A percentile compares a stretch with the other conserved stretches of the same genome.
Conservation (phyloP, 768 basidiomycete species). For the Inosperma sp. region DNA sequence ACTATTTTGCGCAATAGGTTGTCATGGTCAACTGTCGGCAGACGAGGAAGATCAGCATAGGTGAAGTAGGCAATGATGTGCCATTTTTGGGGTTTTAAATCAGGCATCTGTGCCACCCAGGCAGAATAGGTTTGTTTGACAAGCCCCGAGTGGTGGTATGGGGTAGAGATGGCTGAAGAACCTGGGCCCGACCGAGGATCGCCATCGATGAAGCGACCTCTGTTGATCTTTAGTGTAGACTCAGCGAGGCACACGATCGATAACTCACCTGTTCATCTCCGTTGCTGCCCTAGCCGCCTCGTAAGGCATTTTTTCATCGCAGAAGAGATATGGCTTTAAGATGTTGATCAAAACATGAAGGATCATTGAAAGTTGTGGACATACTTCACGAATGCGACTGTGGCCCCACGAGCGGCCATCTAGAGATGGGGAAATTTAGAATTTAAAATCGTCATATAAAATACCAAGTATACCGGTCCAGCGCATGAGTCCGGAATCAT, state of each 20-base stretch:
- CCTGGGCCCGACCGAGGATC: constrained; percentile 45
- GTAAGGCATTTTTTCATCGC: constrained; percentile 54
- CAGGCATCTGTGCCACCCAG: constrained; percentile 45
- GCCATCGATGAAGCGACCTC: constrained; percentile 53
- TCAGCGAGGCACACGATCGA: neutral
- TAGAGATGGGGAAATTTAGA: constrained; percentile 17
- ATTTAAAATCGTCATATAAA: neutral
- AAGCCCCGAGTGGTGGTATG: constrained; percentile 50
- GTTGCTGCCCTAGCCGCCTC: constrained; percentile 37
- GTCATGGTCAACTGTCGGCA: constrained; percentile 47
- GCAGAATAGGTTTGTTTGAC: constrained; percentile 73
- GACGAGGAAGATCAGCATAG: constrained; percentile 42
- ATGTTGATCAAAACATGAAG: constrained; percentile 7
- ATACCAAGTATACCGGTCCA: constrained; percentile 61
- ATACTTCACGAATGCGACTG: constrained; percentile 59
- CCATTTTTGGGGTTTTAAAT: constrained; percentile 54
- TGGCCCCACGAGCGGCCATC: constrained; percentile 69
- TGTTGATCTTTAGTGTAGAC: constrained; percentile 21
- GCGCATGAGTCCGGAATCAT: constrained; percentile 58
- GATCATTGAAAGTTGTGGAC: constrained; percentile 1
- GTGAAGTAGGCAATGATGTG: constrained; percentile 59
- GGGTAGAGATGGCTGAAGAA: constrained; percentile 50
- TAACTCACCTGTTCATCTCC: constrained; percentile 36
- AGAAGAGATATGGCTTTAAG: constrained; percentile 69
- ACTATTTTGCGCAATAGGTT: constrained; percentile 39